These are phyloP conservation scores for Fusarium sp. DNA, from an alignment of 2,329 filamentous ascomycete species.

Conservation along the genomic window DNA sequence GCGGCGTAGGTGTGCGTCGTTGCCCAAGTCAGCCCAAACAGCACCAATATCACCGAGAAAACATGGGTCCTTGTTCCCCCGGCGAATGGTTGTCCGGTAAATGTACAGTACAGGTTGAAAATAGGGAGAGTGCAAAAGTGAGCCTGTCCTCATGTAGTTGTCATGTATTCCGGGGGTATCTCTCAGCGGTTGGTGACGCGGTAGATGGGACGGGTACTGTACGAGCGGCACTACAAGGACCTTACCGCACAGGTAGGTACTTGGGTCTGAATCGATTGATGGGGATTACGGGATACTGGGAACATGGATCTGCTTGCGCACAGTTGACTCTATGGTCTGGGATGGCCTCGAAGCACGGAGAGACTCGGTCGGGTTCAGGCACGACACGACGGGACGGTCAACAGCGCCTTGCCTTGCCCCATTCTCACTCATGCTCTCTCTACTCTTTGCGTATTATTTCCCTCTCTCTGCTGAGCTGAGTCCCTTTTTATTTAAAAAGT, in stretches of 20 bases:
- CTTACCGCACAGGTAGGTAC: not conserved
- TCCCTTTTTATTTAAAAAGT: constrained; percentile 32
- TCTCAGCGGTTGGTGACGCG: not conserved
- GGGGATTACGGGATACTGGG: not conserved
- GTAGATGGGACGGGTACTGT: constrained; percentile 9
- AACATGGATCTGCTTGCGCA: not conserved
- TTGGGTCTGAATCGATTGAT: not conserved
- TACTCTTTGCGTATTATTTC: constrained; percentile 7
- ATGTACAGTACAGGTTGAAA: not conserved
- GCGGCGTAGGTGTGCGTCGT: constrained; percentile 24
- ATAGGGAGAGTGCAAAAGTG: not conserved
- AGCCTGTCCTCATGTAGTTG: constrained; percentile 16
- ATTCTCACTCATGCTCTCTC: constrained; percentile 20
- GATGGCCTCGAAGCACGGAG: constrained; percentile 2
- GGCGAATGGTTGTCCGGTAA: constrained; percentile 4
- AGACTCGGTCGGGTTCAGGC: not conserved
- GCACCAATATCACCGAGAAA: constrained; percentile 30
- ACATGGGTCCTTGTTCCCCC: not conserved
- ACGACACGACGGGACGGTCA: not conserved
- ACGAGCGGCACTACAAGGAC: constrained; percentile 20
- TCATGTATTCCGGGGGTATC: constrained; percentile 23
- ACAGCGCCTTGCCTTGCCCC: constrained; percentile 1
- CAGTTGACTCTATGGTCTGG: not conserved
- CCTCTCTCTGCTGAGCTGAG: not conserved
- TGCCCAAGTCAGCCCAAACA: not conserved